These are phyloP conservation scores for Annona cherimola DNA, from an alignment of 164 flowering plant genomes.

Conservation along the genomic window DNA sequence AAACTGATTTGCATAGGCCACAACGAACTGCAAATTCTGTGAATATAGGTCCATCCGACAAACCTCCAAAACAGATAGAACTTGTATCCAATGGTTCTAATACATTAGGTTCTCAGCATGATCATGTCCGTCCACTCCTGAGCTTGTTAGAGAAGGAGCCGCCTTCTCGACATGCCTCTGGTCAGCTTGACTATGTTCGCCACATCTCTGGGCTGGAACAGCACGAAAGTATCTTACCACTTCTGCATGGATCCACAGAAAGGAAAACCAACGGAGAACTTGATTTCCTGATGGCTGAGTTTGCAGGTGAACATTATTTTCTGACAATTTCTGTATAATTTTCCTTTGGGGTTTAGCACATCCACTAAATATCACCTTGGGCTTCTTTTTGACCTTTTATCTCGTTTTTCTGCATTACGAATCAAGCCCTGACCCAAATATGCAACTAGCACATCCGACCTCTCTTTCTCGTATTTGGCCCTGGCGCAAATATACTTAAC, in stretches of 20 bases:
- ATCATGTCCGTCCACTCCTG: conserved; percentile 88
- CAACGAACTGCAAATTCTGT: conserved; percentile 40
- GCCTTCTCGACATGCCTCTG: conserved; percentile 86
- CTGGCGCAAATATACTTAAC: background rate
- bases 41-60: conserved; percentile 50
- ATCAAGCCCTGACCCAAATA: background rate
- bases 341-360: background rate
- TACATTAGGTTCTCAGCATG: conserved; percentile 44
- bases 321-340: background rate
- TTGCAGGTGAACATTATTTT: conserved; percentile 54
- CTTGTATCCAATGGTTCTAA: conserved; percentile 38
- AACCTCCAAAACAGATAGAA: conserved; percentile 37
- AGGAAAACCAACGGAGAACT: conserved; percentile 83
- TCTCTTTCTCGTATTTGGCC: background rate
- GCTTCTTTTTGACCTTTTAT: background rate
- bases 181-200: conserved; percentile 87
- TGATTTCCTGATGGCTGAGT: conserved; percentile 92
- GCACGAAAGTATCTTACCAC: conserved; percentile 84
- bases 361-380: background rate
- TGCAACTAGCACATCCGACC: background rate
- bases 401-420: background rate
- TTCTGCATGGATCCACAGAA: conserved; percentile 72
- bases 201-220: conserved; percentile 83
- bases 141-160: conserved; percentile 98
- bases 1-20: conserved; percentile 45